These are phyloP conservation scores for Euphorbia tirucalli DNA, from an alignment of 345 rosid species.

Conservation along the genomic window DNA sequence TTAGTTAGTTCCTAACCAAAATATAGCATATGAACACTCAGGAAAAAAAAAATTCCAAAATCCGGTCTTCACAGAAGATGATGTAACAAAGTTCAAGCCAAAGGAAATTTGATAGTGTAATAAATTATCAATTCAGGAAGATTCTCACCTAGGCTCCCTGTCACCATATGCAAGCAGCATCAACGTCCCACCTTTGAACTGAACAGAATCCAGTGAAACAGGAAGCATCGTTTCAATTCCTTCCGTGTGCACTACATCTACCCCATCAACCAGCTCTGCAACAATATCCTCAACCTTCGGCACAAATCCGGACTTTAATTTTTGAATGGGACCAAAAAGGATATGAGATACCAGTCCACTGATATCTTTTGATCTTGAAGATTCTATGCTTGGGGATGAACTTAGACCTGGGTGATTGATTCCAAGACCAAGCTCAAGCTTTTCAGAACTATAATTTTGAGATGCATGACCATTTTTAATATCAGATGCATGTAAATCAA, in stretches of 20 bases:
- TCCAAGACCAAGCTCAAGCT: conserved; percentile 39
- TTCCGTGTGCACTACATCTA: conserved; percentile 52
- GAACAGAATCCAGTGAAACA: conserved; percentile 82
- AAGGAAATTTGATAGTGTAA: not conserved
- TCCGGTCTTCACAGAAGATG: not conserved
- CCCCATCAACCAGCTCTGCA: conserved; percentile 58
- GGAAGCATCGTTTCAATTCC: conserved; percentile 67
- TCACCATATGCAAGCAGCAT: conserved; percentile 89
- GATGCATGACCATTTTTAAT: conserved; percentile 31
- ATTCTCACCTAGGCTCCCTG: conserved; percentile 75
- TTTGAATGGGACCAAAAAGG: conserved; percentile 42
- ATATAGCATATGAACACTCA: not conserved
- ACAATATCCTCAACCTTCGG: conserved; percentile 56
- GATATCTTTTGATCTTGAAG: conserved; percentile 34
- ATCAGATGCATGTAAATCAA: conserved; percentile 29
- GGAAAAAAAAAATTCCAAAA: not conserved
- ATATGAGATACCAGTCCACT: conserved; percentile 31
- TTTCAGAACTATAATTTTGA: conserved; percentile 31
- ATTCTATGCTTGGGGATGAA: conserved; percentile 30
- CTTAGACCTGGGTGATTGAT: conserved; percentile 28
- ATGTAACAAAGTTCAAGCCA: not conserved
- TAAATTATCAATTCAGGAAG: not conserved
- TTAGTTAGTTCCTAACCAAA: not conserved
- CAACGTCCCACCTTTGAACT: conserved; percentile 78
- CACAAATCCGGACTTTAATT: conserved; percentile 40